phyloP scores from a whole-genome alignment of 2,329 filamentous ascomycete genomes.

The Neopestalotiopsis rosae region DNA sequence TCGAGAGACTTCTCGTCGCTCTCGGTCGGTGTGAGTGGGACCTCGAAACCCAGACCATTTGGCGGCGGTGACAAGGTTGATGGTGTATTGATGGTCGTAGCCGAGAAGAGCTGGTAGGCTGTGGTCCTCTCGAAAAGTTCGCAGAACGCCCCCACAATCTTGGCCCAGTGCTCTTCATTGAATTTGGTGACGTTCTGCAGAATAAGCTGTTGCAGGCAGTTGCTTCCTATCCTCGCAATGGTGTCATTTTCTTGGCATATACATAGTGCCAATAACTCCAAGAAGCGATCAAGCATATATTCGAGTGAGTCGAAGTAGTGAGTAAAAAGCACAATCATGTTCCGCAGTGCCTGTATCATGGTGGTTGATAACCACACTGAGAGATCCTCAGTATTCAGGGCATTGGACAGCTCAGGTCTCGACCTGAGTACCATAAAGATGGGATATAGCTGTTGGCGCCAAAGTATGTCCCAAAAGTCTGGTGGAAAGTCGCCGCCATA shows the following conservation, averaged over 20 bases:
- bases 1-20: conserved; percentile 63
- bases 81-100: conserved; percentile 64
- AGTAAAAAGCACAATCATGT: conserved; percentile 98
- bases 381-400: conserved; percentile 92
- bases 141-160: conserved; percentile 94
- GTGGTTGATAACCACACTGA: conserved; percentile 99
- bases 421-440: conserved; percentile 99
- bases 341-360: conserved; percentile 97
- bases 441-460: conserved; percentile 94
- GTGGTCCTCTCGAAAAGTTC: conserved; percentile 95
- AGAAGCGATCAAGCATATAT: conserved; percentile 97
- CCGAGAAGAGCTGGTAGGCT: conserved; percentile 92
- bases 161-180: conserved; percentile 83
- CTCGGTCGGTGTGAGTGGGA: conserved; percentile 48
- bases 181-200: conserved; percentile 97
- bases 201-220: conserved; percentile 95
- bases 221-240: conserved; percentile 95
- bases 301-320: conserved; percentile 97
- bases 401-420: conserved; percentile 94
- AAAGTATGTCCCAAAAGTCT: conserved; percentile 98
- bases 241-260: conserved; percentile 99
- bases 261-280: conserved; percentile 91
- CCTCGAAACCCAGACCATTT: conserved; percentile 58
- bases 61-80: conserved; percentile 56
- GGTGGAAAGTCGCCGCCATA: conserved; percentile 91